Evolutionary conservation across 257 asterid genomes (phyloP).

Genomic region (Rubia yunnanensis): DNA sequence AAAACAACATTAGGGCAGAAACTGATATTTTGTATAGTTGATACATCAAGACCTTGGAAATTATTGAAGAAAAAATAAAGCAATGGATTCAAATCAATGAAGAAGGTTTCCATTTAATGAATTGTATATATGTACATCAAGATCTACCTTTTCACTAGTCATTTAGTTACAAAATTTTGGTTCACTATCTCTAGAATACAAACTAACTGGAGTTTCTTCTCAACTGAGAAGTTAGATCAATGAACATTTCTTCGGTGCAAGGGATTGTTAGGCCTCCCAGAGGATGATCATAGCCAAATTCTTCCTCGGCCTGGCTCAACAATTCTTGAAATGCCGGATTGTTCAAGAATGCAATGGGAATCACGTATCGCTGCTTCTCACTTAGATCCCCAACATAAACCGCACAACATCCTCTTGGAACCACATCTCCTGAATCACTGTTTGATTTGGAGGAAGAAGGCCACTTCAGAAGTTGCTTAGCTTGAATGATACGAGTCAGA

Average conservation of each 20-base stretch:
- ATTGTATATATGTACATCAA: background rate
- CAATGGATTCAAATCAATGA: background rate
- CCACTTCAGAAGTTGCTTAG: constrained; percentile 32
- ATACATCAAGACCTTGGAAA: no score
- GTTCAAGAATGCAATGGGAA: no score
- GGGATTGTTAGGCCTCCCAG: no score
- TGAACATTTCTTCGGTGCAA: no score
- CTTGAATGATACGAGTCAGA: constrained; percentile 29
- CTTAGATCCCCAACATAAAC: constrained; percentile 25
- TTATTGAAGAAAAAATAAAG: no score
- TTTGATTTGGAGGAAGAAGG: constrained; percentile 15
- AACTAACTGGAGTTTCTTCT: background rate
- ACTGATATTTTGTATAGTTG: no score
- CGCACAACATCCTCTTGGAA: constrained; percentile 21
- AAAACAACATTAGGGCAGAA: no score
- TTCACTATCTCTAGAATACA: background rate
- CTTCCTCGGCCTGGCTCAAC: no score
- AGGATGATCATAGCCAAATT: no score
- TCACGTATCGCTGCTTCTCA: constrained; percentile 19
- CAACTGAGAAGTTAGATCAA: constrained; percentile 25
- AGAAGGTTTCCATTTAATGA: no score
- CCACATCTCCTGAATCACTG: background rate
- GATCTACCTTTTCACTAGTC: background rate
- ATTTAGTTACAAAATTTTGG: background rate
- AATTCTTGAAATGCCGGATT: no score